Base-by-base conservation (phyloP, 495 filamentous ascomycete genomes). In the Xylaria venustula region DNA sequence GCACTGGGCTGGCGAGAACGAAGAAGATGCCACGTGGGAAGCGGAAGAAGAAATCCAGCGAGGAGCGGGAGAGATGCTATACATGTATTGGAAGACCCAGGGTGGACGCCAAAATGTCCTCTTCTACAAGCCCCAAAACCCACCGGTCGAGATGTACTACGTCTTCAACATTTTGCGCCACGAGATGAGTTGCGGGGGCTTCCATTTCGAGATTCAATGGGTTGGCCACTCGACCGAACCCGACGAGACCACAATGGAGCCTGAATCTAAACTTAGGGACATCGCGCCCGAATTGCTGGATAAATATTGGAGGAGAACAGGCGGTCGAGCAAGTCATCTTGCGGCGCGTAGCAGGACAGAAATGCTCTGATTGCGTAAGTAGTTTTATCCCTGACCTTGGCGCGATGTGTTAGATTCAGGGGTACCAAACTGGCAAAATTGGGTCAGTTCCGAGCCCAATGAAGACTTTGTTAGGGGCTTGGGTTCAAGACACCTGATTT, bases 121-220 rank as follows among this genome's bases (percentile, higher is more conserved):
- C 6, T 68, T 68, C 53, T 60, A 65, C 36, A 65, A 63, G 19
- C 63, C 66, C 19, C 57, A 61, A 41, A 59, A 65, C 30, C 37
- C 66, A 32, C 66, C 66, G 22, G 17, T 52, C 12, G 66, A 68
- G 63, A 52, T 19, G 1, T 68, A 68, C 47, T 62, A 65, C 45
- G 63, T 65, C 11, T 65, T 37, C 22, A 65, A 51, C 11, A 45
- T 68, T 14, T 51, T 65, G 8, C 8, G 42, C 0, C 66, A 68
- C 44, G 42, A 65, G 17, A 68, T 60, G 59, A 65, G 12, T 3
- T 45, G 63, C 49, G 66, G 66, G 3, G 66, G 66, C 11, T 65
- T 68, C 48, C 56, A 68, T 44, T 61, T 65, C 51, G 66, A 65
- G 57, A 60, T 68, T 15, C 66, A 68, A 28, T 68, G 66, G 66